Conservation (phyloP, 2,329 filamentous ascomycete genomes). For the Aspergillus latus region DNA sequence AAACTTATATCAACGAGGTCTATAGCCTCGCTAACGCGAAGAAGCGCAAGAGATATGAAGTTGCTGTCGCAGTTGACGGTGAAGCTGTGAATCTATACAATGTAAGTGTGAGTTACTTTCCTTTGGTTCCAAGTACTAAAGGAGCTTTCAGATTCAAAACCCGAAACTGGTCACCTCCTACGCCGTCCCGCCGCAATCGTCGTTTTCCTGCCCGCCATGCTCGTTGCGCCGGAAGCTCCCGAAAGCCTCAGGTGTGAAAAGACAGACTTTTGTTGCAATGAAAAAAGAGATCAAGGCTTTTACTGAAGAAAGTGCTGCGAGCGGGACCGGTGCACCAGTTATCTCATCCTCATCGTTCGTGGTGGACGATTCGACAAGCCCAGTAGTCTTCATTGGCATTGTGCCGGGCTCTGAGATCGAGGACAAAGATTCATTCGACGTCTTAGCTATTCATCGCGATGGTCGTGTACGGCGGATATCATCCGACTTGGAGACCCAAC, state of each 20-base stretch:
- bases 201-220: slow-evolving; percentile 57
- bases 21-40: slow-evolving; percentile 55
- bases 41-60: slow-evolving; percentile 63
- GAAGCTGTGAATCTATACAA: slow-evolving; percentile 64
- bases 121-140: not conserved
- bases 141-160: slow-evolving; percentile 54
- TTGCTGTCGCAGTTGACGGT: slow-evolving; percentile 60
- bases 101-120: slow-evolving; percentile 42
- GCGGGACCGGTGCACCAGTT: slow-evolving; percentile 31
- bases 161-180: slow-evolving; percentile 63
- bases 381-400: slow-evolving; percentile 40
- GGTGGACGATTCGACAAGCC: slow-evolving; percentile 39
- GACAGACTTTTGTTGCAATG: slow-evolving; percentile 58
- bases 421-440: slow-evolving; percentile 37
- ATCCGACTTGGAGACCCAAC: slow-evolving; percentile 40
- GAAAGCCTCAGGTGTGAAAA: slow-evolving; percentile 45
- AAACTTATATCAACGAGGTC: slow-evolving; percentile 48
- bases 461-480: slow-evolving; percentile 44
- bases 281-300: slow-evolving; percentile 56
- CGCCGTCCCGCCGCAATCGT: slow-evolving; percentile 60
- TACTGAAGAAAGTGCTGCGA: slow-evolving; percentile 47
- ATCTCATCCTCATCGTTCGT: slow-evolving; percentile 42
- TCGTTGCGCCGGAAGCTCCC: slow-evolving; percentile 56
- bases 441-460: slow-evolving; percentile 46
- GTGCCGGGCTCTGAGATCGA: slow-evolving; percentile 33